Conservation (phyloP, 768 basidiomycete species). For the Suillus bovinus region DNA sequence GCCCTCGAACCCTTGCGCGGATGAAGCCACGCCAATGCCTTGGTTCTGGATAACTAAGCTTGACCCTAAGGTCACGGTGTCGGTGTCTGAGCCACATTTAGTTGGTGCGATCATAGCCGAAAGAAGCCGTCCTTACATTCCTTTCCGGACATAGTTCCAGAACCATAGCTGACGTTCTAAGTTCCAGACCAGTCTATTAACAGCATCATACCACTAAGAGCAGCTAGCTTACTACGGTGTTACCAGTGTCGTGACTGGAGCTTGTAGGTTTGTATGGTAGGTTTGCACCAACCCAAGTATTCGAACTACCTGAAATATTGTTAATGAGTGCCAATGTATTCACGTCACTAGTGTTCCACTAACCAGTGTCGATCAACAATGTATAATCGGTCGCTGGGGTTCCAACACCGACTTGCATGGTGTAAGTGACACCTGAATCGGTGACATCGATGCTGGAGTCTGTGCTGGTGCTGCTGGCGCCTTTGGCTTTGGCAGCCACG, state of each 20-base stretch:
- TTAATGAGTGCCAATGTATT: not conserved
- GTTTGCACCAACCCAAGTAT: slow-evolving; percentile 57
- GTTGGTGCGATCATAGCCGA: not conserved
- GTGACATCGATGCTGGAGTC: slow-evolving; percentile 48
- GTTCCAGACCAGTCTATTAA: not conserved
- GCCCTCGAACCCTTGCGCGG: slow-evolving; percentile 40
- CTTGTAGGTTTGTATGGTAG: slow-evolving; percentile 43
- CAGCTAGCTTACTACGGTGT: slow-evolving; percentile 30
- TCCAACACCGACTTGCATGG: slow-evolving; percentile 48
- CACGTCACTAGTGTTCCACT: slow-evolving; percentile 11
- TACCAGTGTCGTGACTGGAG: slow-evolving; percentile 40
- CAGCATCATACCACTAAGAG: slow-evolving; percentile 27
- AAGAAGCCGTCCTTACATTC: slow-evolving; percentile 40
- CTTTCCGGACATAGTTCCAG: slow-evolving; percentile 52
- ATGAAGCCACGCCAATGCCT: slow-evolving; percentile 43
- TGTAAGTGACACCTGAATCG: slow-evolving; percentile 57
- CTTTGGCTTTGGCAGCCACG: slow-evolving; percentile 14
- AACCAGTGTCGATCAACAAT: slow-evolving; percentile 56
- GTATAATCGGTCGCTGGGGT: slow-evolving; percentile 46
- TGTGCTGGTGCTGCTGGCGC: slow-evolving; percentile 16
- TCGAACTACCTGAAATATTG: slow-evolving; percentile 36
- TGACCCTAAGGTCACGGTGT: slow-evolving; percentile 41
- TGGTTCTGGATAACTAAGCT: slow-evolving; percentile 43
- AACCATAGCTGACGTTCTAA: slow-evolving; percentile 55
- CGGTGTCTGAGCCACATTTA: slow-evolving; percentile 35